Conservation (phyloP, 176 grass and related monocot species). For the Aegilops umbellulata region DNA sequence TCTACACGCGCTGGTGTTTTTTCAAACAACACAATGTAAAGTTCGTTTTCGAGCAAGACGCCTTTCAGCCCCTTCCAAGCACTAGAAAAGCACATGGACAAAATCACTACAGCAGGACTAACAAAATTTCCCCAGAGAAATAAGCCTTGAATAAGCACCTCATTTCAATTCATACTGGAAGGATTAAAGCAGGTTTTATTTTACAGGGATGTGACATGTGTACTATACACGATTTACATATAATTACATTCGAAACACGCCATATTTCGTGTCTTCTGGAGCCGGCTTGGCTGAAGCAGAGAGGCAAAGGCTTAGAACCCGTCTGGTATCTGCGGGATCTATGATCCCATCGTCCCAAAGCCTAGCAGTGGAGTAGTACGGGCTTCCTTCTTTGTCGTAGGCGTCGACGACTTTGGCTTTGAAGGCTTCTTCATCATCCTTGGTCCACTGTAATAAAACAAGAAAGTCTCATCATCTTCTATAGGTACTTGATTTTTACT, state of each 20-base stretch:
- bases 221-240: conserved; percentile 3
- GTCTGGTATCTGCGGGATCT: conserved; percentile 78
- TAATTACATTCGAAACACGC: conserved; percentile 97
- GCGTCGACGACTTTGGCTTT: conserved; percentile 71
- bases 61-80: neutral
- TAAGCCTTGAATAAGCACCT: neutral
- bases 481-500: too few relatives aligned
- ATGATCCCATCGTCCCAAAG: conserved; percentile 98
- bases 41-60: too few relatives aligned
- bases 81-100: neutral
- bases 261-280: conserved; percentile 77
- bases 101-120: neutral
- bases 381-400: conserved; percentile 85
- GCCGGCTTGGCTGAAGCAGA: conserved; percentile 65
- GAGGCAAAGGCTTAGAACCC: conserved; percentile 84
- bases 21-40: too few relatives aligned
- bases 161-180: neutral
- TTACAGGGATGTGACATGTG: neutral
- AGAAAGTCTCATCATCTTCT: conserved; percentile 21
- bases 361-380: conserved; percentile 87
- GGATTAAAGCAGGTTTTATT: neutral
- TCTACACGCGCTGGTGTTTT: too few relatives aligned
- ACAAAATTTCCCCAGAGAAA: neutral
- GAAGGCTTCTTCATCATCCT: conserved; percentile 74
- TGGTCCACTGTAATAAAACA: conserved; percentile 64